phyloP scores from a whole-genome alignment of 2,329 filamentous ascomycete species.

The Tolypocladium pustulatum region DNA sequence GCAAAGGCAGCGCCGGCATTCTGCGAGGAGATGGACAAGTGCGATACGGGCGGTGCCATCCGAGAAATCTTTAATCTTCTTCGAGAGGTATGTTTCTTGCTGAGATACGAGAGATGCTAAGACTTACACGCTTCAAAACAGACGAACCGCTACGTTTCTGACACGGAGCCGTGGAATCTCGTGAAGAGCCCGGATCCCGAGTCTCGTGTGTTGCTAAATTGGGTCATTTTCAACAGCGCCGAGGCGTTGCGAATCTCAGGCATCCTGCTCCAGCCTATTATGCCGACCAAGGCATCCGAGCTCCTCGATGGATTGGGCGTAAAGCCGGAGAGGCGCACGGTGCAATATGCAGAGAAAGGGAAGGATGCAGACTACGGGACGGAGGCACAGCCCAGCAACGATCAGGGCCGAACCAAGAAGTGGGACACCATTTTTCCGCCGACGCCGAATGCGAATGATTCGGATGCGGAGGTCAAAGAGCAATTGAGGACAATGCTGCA shows the following conservation, averaged over 20 bases:
- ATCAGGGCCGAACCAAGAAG: conserved; percentile 21
- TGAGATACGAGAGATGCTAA: no score
- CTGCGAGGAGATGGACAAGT: conserved; percentile 46
- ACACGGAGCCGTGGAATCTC: conserved; percentile 58
- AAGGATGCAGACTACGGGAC: conserved; percentile 61
- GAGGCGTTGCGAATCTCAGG: conserved; percentile 71
- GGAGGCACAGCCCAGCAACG: conserved; percentile 11
- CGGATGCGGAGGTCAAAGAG: conserved; percentile 11
- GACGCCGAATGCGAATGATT: conserved; percentile 12
- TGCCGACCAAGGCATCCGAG: conserved; percentile 64
- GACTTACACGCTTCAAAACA: conserved; percentile 11
- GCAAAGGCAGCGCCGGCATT: conserved; percentile 16
- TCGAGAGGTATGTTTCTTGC: conserved; percentile 37
- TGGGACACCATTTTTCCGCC: conserved; percentile 43
- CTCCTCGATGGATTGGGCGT: conserved; percentile 76
- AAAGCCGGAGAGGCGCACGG: conserved; percentile 44
- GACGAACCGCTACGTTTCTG: conserved; percentile 41
- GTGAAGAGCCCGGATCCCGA: conserved; percentile 24
- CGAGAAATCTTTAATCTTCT: conserved; percentile 53
- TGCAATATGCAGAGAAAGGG: conserved; percentile 51
- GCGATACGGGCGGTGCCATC: conserved; percentile 56
- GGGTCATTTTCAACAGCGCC: conserved; percentile 57
- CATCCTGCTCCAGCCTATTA: conserved; percentile 84
- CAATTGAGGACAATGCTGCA: conserved; percentile 7
- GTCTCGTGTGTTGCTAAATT: conserved; percentile 34